Conservation (phyloP, 2,329 filamentous ascomycete genomes). For the Furcasterigmium sp. region DNA sequence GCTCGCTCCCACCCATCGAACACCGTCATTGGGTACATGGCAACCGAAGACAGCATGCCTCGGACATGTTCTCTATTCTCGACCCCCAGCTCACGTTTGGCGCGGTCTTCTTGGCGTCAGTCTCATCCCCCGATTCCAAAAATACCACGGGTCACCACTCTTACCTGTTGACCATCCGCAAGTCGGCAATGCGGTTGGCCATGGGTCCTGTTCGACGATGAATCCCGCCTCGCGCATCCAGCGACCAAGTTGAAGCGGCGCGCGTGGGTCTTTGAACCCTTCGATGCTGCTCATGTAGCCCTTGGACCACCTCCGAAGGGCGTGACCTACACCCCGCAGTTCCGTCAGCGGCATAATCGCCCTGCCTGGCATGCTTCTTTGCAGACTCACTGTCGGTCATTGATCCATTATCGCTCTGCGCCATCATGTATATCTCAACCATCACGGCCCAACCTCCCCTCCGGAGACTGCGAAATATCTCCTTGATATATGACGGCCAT, state of each 20-base stretch:
- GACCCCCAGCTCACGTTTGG: slow-evolving; percentile 46
- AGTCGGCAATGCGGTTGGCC: slow-evolving; percentile 62
- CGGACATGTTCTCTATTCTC: slow-evolving; percentile 51
- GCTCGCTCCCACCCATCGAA: slow-evolving; percentile 33
- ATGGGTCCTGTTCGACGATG: slow-evolving; percentile 56
- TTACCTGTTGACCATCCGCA: slow-evolving; percentile 65
- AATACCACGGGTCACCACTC: slow-evolving; percentile 12
- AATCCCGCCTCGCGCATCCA: slow-evolving; percentile 61
- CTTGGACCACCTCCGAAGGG: slow-evolving; percentile 62
- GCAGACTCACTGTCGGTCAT: slow-evolving; percentile 52
- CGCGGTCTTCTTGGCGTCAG: slow-evolving; percentile 31
- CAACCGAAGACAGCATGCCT: slow-evolving; percentile 47
- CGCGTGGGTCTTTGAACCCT: slow-evolving; percentile 60
- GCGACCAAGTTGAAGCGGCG: slow-evolving; percentile 52
- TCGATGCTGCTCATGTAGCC: slow-evolving; percentile 58
- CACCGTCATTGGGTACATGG: slow-evolving; percentile 51
- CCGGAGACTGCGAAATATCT: slow-evolving; percentile 67
- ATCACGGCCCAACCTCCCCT: slow-evolving; percentile 83
- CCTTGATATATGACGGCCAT: slow-evolving; percentile 72
- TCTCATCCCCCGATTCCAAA: background rate
- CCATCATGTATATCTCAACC: slow-evolving; percentile 80
- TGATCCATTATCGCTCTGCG: slow-evolving; percentile 81
- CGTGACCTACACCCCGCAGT: too few relatives aligned
- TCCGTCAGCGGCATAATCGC: slow-evolving; percentile 27
- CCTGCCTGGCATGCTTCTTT: background rate